Conservation (phyloP, 768 basidiomycete genomes). For the Amyloporia xantha region DNA sequence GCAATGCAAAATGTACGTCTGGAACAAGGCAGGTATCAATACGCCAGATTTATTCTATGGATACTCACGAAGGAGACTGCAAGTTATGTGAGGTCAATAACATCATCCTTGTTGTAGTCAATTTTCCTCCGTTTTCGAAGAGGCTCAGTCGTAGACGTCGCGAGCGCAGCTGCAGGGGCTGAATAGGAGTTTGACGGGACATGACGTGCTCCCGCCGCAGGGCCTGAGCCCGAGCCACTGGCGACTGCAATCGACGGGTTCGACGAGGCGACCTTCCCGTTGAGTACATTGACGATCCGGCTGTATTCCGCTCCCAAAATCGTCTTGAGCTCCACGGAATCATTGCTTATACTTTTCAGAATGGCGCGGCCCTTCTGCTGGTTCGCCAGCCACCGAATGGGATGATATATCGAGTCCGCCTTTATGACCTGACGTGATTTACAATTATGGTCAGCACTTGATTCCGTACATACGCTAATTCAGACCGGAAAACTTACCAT, state of each 20-base stretch:
- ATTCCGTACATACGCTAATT: background rate
- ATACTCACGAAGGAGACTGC: no score
- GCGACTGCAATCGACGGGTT: background rate
- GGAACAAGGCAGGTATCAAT: no score
- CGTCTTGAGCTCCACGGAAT: background rate
- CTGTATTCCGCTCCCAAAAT: constrained; percentile 7
- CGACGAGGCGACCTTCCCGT: background rate
- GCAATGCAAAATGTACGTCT: no score
- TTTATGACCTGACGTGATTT: constrained; percentile 5
- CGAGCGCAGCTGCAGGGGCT: background rate
- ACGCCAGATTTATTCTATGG: no score
- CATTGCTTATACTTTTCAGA: background rate
- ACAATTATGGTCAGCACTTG: background rate
- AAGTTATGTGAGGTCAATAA: constrained; percentile 1
- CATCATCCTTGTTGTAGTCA: background rate
- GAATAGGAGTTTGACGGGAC: background rate
- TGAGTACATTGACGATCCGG: background rate
- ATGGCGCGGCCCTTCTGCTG: background rate
- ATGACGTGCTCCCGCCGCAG: background rate
- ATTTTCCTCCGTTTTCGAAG: background rate
- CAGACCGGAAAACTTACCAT: constrained; percentile 6
- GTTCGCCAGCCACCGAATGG: background rate
- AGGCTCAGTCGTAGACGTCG: background rate
- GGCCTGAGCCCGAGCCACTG: no score
- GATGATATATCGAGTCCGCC: background rate